Conservation (phyloP, 1,284 basidiomycete genomes). For the Rhodotorula sp. region DNA sequence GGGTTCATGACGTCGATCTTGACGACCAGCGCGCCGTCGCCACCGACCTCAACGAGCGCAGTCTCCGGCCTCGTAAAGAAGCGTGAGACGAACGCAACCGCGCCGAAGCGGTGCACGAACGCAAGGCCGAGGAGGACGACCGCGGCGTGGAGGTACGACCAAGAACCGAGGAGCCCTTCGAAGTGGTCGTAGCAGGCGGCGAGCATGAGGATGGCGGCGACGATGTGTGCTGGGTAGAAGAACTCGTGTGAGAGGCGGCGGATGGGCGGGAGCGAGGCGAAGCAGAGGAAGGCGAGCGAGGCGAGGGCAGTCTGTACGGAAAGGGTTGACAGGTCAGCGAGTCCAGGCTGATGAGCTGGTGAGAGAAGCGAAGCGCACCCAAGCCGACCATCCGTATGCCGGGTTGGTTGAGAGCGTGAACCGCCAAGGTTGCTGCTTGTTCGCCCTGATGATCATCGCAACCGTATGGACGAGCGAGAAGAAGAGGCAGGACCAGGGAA, state of each 20-base stretch:
- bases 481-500: constrained; percentile 41
- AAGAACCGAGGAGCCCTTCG: constrained; percentile 36
- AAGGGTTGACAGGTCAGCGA: background rate
- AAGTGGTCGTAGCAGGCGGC: constrained; percentile 50
- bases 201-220: constrained; percentile 37
- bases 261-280: constrained; percentile 48
- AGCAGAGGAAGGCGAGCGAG: constrained; percentile 47
- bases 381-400: background rate
- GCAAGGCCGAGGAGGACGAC: constrained; percentile 46
- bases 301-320: constrained; percentile 48
- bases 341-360: background rate
- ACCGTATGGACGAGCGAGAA: constrained; percentile 20
- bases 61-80: constrained; percentile 14
- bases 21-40: constrained; percentile 45
- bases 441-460: constrained; percentile 23
- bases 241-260: constrained; percentile 51
- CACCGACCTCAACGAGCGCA: constrained; percentile 45
- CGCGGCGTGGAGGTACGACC: constrained; percentile 50
- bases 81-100: constrained; percentile 44
- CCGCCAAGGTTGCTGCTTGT: constrained; percentile 14
- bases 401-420: background rate
- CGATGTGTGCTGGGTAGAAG: constrained; percentile 49
- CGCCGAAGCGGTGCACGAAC: constrained; percentile 42
- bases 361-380: background rate
- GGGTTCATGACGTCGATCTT: constrained; percentile 2